These are phyloP conservation scores for Terana coerulea DNA, from an alignment of 768 basidiomycete genomes.

Conservation along the genomic window DNA sequence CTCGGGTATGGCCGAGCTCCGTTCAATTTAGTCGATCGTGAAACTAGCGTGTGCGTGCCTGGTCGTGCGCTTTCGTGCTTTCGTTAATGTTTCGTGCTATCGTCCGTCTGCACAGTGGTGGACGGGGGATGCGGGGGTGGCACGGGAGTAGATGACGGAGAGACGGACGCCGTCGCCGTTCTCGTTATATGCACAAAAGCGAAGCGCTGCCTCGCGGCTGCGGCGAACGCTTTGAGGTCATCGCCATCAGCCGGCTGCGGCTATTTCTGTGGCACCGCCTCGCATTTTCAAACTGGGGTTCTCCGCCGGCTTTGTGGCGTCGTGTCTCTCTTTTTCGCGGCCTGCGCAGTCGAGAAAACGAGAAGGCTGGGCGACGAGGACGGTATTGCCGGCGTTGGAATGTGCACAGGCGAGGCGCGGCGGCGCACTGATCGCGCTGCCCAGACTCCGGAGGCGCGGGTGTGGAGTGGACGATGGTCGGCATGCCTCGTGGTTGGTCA, in stretches of 20 bases:
- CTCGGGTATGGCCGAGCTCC: neutral
- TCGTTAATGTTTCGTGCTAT: neutral
- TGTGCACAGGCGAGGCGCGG: too few species aligned
- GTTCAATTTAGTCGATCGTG: neutral
- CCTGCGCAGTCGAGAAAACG: too few species aligned
- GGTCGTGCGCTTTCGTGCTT: neutral
- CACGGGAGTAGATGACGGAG: neutral
- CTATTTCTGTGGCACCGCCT: constrained; percentile 6
- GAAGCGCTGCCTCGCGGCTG: constrained; percentile 2
- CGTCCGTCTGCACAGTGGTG: neutral
- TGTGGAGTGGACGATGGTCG: too few species aligned
- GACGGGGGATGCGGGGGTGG: neutral
- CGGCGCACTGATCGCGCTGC: too few species aligned
- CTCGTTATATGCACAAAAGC: neutral
- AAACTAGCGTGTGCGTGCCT: neutral
- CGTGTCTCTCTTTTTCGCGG: too few species aligned
- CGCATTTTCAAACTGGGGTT: too few species aligned
- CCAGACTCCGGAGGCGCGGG: too few species aligned
- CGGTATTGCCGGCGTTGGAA: too few species aligned
- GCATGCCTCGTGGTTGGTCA: too few species aligned
- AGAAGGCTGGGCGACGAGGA: too few species aligned
- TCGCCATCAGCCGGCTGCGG: neutral
- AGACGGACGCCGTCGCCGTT: neutral
- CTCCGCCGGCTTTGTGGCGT: too few species aligned
- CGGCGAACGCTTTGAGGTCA: constrained; percentile 1